Conservation (phyloP, 495 filamentous ascomycete species). For the Aspergillus affinis region DNA sequence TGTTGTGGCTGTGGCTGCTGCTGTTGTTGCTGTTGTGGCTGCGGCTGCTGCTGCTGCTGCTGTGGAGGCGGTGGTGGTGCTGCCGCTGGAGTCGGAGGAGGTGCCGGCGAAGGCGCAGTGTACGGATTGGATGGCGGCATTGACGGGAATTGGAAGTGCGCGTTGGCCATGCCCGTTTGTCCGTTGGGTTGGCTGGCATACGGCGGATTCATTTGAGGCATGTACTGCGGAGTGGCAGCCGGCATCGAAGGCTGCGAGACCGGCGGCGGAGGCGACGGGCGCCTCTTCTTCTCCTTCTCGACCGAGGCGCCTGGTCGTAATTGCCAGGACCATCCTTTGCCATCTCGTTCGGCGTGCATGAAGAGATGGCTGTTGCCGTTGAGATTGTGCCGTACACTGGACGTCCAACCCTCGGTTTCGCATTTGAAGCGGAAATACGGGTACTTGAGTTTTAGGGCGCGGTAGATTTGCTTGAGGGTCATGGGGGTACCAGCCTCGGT, state of each 20-base stretch:
- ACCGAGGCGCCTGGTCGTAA: slow-evolving; percentile 62
- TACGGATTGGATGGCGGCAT: slow-evolving; percentile 35
- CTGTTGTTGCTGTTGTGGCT: too few species aligned
- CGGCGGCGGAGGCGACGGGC: slow-evolving; percentile 55
- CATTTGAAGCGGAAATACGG: slow-evolving; percentile 86
- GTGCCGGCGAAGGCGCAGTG: slow-evolving; percentile 19
- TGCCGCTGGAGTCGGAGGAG: slow-evolving; percentile 24
- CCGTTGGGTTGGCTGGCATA: slow-evolving; percentile 34
- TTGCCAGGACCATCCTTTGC: slow-evolving; percentile 71
- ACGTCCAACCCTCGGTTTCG: slow-evolving; percentile 88
- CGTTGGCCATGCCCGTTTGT: slow-evolving; percentile 34
- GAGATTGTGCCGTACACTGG: slow-evolving; percentile 93
- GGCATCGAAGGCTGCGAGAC: slow-evolving; percentile 36
- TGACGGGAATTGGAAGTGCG: slow-evolving; percentile 48
- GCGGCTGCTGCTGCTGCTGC: slow-evolving; percentile 17
- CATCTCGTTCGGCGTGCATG: slow-evolving; percentile 74
- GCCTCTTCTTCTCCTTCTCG: slow-evolving; percentile 68
- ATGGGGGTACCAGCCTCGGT: slow-evolving; percentile 68
- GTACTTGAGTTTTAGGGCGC: slow-evolving; percentile 80
- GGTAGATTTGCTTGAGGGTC: slow-evolving; percentile 92
- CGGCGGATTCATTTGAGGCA: slow-evolving; percentile 40
- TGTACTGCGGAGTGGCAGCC: slow-evolving; percentile 39
- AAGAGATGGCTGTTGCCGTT: slow-evolving; percentile 83
- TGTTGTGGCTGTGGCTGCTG: not conserved
- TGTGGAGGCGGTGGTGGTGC: slow-evolving; percentile 12